Evolutionary conservation across 305 asterid genomes (phyloP).

Genomic region (Fraxinus albicans): DNA sequence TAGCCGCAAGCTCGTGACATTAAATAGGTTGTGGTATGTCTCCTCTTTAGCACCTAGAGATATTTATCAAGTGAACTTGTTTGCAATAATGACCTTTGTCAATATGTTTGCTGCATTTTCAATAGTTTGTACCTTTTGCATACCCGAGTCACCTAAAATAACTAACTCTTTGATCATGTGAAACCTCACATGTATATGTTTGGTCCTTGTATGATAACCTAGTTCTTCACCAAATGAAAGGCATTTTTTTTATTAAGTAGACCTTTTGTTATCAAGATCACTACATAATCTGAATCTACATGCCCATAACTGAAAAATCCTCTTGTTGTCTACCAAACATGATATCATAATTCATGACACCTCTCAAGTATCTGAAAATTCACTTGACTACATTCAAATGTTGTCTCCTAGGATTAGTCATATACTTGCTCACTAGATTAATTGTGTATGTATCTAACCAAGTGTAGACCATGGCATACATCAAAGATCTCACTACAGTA

Average conservation of each 20-base stretch:
- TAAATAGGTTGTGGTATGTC: background rate
- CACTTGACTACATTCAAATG: background rate
- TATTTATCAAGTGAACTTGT: background rate
- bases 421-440: background rate
- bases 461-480: background rate
- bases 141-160: background rate
- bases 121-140: background rate
- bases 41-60: background rate
- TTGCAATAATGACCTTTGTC: background rate
- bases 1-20: background rate
- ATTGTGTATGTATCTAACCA: background rate
- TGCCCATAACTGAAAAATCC: too few species aligned
- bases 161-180: background rate
- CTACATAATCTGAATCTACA: background rate
- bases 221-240: background rate
- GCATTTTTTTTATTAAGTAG: too few species aligned
- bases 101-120: background rate
- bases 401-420: background rate
- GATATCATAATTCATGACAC: too few species aligned
- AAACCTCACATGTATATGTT: background rate
- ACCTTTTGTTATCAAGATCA: background rate
- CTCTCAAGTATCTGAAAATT: background rate
- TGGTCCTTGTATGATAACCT: background rate
- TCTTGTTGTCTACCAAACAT: background rate
- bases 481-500: background rate